These are phyloP conservation scores for Raffaelea deltoideospora DNA, from an alignment of 2,329 filamentous ascomycete species.

Conservation along the genomic window DNA sequence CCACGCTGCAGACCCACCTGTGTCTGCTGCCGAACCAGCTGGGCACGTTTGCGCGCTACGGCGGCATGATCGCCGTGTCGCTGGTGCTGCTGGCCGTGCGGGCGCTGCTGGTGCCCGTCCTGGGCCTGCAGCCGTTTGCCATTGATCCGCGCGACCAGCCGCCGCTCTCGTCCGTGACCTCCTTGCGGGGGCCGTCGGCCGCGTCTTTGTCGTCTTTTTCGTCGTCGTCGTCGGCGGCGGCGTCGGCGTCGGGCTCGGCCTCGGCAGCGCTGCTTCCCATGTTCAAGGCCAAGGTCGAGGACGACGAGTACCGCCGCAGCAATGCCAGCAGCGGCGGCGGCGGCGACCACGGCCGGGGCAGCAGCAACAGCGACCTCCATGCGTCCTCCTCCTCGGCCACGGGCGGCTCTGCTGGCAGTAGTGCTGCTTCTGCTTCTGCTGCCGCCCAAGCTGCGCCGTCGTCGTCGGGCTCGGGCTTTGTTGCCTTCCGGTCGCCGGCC, in stretches of 20 bases:
- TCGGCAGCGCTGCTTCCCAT: slow-evolving; percentile 22
- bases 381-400: no score
- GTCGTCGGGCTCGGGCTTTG: slow-evolving; percentile 20
- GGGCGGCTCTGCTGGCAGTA: no score
- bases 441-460: no score
- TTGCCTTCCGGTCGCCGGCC: slow-evolving; percentile 12
- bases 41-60: slow-evolving; percentile 69
- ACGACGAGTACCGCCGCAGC: slow-evolving; percentile 20
- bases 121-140: slow-evolving; percentile 38
- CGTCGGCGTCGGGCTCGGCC: not conserved
- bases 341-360: slow-evolving; percentile 24
- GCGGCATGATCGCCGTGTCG: slow-evolving; percentile 40
- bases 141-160: slow-evolving; percentile 23
- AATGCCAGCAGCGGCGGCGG: slow-evolving; percentile 14
- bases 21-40: slow-evolving; percentile 85
- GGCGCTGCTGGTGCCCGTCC: slow-evolving; percentile 40
- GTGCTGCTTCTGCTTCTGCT: no score
- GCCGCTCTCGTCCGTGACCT: slow-evolving; percentile 5
- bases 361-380: slow-evolving; percentile 11
- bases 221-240: not conserved
- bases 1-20: slow-evolving; percentile 73
- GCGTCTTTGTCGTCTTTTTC: slow-evolving; percentile 1
- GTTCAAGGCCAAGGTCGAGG: slow-evolving; percentile 39
- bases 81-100: slow-evolving; percentile 34
- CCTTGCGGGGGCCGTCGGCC: slow-evolving; percentile 4